phyloP scores from a whole-genome alignment of 164 flowering plant genomes.

The Taxillus chinensis region DNA sequence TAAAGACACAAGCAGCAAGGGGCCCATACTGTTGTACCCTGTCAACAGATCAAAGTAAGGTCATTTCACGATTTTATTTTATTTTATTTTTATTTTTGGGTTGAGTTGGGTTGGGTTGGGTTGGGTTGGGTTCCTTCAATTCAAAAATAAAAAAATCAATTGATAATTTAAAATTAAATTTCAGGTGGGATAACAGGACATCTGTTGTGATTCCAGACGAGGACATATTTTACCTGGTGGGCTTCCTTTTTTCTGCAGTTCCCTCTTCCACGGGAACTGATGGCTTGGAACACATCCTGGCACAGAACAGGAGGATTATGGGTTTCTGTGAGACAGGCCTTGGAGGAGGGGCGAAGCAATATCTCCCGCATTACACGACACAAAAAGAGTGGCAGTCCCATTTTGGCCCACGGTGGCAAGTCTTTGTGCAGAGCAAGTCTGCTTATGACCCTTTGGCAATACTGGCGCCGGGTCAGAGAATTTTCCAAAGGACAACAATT shows the following conservation, averaged over 20 bases:
- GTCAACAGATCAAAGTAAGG: conserved; percentile 44
- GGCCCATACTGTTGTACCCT: conserved; percentile 60
- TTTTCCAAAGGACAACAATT: conserved; percentile 50
- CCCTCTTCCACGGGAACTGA: conserved; percentile 41
- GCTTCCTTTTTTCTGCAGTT: conserved; percentile 49
- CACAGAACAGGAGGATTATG: conserved; percentile 36
- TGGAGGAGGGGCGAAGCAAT: conserved; percentile 66
- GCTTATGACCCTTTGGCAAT: conserved; percentile 70
- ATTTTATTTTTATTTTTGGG: background rate
- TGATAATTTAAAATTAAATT: background rate
- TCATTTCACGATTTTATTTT: background rate
- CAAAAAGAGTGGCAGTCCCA: conserved; percentile 65
- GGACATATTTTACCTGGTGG: conserved; percentile 51
- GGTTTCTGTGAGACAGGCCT: conserved; percentile 32
- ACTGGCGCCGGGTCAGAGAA: conserved; percentile 78
- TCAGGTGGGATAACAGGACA: conserved; percentile 65
- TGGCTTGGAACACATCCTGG: conserved; percentile 31
- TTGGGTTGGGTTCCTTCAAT: background rate
- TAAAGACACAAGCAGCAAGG: conserved; percentile 30
- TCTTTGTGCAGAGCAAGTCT: conserved; percentile 48
- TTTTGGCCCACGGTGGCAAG: conserved; percentile 67
- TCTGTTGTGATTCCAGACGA: conserved; percentile 51
- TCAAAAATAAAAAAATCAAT: no score
- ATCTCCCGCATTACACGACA: conserved; percentile 55
- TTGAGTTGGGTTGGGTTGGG: background rate